Evolutionary conservation across 352 stramenopile genomes (phyloP).

Genomic region (Lagenidium sp.): DNA sequence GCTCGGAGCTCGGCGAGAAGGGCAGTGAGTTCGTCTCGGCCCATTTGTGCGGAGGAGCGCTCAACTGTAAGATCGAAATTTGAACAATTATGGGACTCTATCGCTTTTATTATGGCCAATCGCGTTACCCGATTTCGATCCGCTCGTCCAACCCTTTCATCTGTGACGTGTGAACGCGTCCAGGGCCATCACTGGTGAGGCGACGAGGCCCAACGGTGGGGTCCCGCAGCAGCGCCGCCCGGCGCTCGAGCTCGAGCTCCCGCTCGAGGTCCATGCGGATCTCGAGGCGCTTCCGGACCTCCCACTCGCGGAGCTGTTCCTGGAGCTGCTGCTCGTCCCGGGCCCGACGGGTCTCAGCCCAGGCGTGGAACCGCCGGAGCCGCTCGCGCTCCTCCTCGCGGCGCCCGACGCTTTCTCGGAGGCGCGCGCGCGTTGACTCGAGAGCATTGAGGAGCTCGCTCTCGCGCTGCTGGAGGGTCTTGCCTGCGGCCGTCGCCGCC

Average conservation of each 20-base stretch:
- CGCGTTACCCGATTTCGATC: not conserved
- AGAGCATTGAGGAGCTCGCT: conserved; percentile 15
- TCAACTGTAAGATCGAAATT: too few species aligned
- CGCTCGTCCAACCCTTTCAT: too few species aligned
- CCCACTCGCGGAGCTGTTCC: conserved; percentile 26
- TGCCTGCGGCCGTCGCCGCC: conserved; percentile 2
- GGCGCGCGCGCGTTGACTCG: conserved; percentile 15
- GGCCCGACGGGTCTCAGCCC: conserved; percentile 28
- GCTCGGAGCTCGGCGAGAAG: conserved; percentile 23
- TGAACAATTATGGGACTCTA: not conserved
- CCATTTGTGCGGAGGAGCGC: too few species aligned
- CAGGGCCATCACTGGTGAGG: too few species aligned
- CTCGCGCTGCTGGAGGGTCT: conserved; percentile 22
- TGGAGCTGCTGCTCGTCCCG: conserved; percentile 39
- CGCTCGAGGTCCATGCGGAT: conserved; percentile 60
- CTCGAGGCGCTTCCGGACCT: conserved; percentile 29
- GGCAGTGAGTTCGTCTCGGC: conserved; percentile 35
- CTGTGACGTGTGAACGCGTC: too few species aligned
- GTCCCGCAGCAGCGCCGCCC: conserved; percentile 25
- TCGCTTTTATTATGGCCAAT: not conserved
- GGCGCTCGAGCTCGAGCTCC: conserved; percentile 38
- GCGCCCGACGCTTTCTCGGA: conserved; percentile 17
- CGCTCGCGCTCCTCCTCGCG: conserved; percentile 29
- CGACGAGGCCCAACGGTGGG: too few species aligned
- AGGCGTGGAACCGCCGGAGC: conserved; percentile 30